Conservation (phyloP, 164 flowering plant species). For the Annona squamosa region DNA sequence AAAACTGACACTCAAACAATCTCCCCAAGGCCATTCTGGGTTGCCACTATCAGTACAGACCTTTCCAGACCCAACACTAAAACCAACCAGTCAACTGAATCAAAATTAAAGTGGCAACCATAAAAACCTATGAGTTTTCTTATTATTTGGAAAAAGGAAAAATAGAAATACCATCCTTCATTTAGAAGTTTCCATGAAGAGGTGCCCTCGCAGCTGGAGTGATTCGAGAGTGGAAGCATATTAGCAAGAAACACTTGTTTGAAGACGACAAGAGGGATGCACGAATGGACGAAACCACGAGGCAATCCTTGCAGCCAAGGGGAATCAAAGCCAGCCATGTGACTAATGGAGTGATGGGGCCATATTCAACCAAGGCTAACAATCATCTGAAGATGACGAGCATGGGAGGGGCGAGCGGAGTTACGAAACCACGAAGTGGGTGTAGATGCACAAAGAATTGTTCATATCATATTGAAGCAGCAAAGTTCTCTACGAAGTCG, state of each 20-base stretch:
- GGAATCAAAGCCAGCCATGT: neutral
- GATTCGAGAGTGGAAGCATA: slow-evolving; percentile 3
- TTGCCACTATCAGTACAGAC: no score
- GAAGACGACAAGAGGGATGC: neutral
- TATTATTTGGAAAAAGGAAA: neutral
- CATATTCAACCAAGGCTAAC: neutral
- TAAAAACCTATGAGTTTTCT: neutral
- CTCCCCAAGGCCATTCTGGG: no score
- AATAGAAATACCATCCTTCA: slow-evolving; percentile 2
- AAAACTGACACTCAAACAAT: no score
- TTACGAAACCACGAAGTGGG: slow-evolving; percentile 17
- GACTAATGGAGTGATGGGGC: neutral
- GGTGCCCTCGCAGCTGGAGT: slow-evolving; percentile 12
- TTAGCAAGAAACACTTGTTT: neutral
- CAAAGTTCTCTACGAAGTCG: slow-evolving; percentile 29
- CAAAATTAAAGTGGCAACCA: neutral
- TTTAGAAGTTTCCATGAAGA: slow-evolving; percentile 9
- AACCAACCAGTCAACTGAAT: no score
- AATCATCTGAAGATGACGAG: slow-evolving; percentile 4
- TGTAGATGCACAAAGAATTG: slow-evolving; percentile 56
- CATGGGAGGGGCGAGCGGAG: slow-evolving; percentile 10
- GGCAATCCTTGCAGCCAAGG: neutral
- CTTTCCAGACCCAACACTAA: no score
- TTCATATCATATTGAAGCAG: slow-evolving; percentile 35
- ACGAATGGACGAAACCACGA: neutral